A percentile compares a stretch with the other conserved stretches of the same genome.
Evolutionary conservation across 1,139 yeast genomes (phyloP).

Genomic region (Magnusiomyces fungicola): DNA sequence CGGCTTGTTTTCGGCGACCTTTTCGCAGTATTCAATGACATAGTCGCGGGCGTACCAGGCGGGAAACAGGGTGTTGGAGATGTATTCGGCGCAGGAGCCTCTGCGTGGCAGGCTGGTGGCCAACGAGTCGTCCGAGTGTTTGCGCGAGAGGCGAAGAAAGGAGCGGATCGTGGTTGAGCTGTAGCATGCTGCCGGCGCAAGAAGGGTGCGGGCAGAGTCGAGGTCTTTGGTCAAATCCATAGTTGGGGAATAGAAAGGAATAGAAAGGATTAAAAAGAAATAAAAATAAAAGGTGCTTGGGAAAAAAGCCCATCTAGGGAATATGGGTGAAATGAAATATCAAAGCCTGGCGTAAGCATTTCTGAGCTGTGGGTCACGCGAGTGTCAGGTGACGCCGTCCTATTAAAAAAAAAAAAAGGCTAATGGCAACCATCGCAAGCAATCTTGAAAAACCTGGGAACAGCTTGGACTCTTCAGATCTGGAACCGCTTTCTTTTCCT

Average conservation of each 20-base stretch:
- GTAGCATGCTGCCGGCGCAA: constrained; percentile 23
- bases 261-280: no score
- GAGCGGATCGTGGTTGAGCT: constrained; percentile 22
- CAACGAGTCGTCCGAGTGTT: constrained; percentile 24
- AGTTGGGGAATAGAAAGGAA: no score
- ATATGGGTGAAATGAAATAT: background rate
- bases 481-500: no score
- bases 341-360: no score
- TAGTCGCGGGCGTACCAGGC: constrained; percentile 31
- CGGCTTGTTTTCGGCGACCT: constrained; percentile 21
- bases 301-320: no score
- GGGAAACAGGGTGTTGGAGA: constrained; percentile 25
- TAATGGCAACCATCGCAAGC: no score
- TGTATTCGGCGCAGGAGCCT: constrained; percentile 25
- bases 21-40: constrained; percentile 26
- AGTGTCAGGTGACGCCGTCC: no score
- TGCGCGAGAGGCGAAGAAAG: constrained; percentile 25
- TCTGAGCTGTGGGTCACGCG: no score
- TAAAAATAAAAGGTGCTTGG: background rate
- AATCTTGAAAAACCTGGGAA: no score
- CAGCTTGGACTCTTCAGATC: no score
- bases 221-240: constrained; percentile 7
- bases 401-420: no score
- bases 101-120: constrained; percentile 23
- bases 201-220: constrained; percentile 16